phyloP scores from a whole-genome alignment of 2,329 filamentous ascomycete species.

The Aureobasidium sp. region DNA sequence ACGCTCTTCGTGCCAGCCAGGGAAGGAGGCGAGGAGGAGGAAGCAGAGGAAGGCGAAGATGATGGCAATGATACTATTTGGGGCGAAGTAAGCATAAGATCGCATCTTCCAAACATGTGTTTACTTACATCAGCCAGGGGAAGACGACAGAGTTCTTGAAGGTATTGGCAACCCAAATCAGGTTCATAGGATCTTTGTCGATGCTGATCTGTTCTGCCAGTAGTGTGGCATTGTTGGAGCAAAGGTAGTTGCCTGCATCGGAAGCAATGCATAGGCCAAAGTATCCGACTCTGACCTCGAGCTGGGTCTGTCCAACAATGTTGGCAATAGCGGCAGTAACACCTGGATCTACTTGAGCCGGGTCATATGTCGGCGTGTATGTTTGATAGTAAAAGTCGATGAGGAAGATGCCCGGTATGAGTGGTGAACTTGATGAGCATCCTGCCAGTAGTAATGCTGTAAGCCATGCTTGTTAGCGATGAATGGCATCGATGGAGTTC shows the following conservation, averaged over 20 bases:
- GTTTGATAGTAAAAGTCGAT: constrained; percentile 94
- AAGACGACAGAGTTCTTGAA: constrained; percentile 99
- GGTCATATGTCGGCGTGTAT: constrained; percentile 74
- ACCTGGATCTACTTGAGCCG: constrained; percentile 84
- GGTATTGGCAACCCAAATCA: constrained; percentile 93
- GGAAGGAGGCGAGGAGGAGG: constrained; percentile 90
- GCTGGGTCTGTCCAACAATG: constrained; percentile 74
- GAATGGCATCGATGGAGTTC: background rate
- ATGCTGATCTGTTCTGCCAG: constrained; percentile 82
- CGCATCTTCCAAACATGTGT: background rate
- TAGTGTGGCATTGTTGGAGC: constrained; percentile 93
- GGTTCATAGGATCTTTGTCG: constrained; percentile 90
- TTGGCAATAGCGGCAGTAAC: constrained; percentile 79
- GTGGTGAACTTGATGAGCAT: constrained; percentile 90
- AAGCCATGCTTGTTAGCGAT: constrained; percentile 11
- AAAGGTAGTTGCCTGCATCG: constrained; percentile 84
- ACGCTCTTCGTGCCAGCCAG: constrained; percentile 91
- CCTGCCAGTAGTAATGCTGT: constrained; percentile 85
- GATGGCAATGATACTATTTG: constrained; percentile 80
- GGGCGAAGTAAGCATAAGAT: background rate
- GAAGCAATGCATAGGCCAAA: constrained; percentile 96
- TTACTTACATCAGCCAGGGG: constrained; percentile 79
- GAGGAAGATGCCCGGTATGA: constrained; percentile 94
- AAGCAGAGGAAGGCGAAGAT: constrained; percentile 96
- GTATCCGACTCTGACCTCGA: constrained; percentile 92